Percentiles rank a stretch among this genome's conserved stretches.
phyloP scores from a whole-genome alignment of 2,329 filamentous ascomycete species.

The Neonectria ditissima region DNA sequence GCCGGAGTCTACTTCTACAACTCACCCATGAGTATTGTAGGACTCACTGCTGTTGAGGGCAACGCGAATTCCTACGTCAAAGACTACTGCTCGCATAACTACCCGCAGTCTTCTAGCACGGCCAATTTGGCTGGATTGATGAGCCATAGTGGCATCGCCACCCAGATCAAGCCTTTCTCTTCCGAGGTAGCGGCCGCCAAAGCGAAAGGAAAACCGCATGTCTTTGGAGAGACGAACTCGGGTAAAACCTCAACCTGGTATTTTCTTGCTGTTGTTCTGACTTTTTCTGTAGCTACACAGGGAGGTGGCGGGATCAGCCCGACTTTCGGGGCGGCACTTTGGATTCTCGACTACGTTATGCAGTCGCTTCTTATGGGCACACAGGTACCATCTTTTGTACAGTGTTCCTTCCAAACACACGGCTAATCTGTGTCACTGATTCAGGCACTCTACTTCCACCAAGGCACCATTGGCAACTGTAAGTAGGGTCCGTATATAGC shows the following conservation, averaged over 20 bases:
- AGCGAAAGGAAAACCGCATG: constrained; percentile 51
- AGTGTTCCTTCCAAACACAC: not conserved
- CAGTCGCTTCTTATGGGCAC: constrained; percentile 46
- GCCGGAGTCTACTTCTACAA: constrained; percentile 52
- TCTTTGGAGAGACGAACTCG: constrained; percentile 61
- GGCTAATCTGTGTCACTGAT: not conserved
- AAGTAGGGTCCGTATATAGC: constrained; percentile 34
- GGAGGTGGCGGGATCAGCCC: constrained; percentile 55
- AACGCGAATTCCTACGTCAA: constrained; percentile 52
- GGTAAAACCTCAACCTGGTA: not conserved
- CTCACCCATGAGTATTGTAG: constrained; percentile 50
- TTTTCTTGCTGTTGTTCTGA: not conserved
- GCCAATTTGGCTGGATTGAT: constrained; percentile 54
- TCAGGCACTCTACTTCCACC: constrained; percentile 59
- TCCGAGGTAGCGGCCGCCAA: constrained; percentile 53
- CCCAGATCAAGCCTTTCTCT: constrained; percentile 52
- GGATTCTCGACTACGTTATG: constrained; percentile 56
- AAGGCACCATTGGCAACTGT: constrained; percentile 65
- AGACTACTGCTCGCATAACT: constrained; percentile 60
- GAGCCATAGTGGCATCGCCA: constrained; percentile 55
- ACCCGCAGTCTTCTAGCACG: constrained; percentile 52
- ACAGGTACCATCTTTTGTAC: constrained; percentile 17
- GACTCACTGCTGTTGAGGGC: constrained; percentile 52
- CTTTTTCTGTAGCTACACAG: constrained; percentile 46
- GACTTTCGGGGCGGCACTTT: constrained; percentile 55